Conservation (phyloP, 192 early-diverging fungal species). For the Backusella australiensis region DNA sequence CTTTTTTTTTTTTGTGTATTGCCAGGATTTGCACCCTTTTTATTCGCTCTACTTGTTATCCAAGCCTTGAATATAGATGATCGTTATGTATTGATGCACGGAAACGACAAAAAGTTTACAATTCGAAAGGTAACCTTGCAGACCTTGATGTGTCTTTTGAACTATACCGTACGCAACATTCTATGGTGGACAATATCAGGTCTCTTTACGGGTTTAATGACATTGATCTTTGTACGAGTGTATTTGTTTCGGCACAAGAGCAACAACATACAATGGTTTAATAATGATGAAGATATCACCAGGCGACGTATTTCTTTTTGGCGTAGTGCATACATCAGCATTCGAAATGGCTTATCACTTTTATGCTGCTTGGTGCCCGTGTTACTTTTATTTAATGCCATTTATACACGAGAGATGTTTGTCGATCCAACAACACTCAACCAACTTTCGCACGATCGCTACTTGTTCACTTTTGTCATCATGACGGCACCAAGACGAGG, state of each 20-base stretch:
- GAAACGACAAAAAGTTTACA: slow-evolving; percentile 29
- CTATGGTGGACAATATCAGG: slow-evolving; percentile 54
- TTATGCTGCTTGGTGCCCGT: slow-evolving; percentile 18
- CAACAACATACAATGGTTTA: too few relatives aligned
- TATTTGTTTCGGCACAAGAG: background rate
- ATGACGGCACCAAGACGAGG: slow-evolving; percentile 50
- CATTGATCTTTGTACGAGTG: slow-evolving; percentile 32
- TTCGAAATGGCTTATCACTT: slow-evolving; percentile 12
- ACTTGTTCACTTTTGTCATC: slow-evolving; percentile 41
- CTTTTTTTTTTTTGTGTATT: background rate
- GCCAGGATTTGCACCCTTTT: slow-evolving; percentile 45
- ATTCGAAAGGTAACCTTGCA: slow-evolving; percentile 39
- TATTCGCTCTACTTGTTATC: slow-evolving; percentile 45
- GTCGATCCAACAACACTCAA: slow-evolving; percentile 13
- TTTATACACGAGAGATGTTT: slow-evolving; percentile 24
- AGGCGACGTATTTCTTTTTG: slow-evolving; percentile 9
- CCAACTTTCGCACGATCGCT: slow-evolving; percentile 31
- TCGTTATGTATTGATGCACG: slow-evolving; percentile 33
- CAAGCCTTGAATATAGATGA: slow-evolving; percentile 41
- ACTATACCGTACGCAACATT: slow-evolving; percentile 44
- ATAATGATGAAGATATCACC: background rate
- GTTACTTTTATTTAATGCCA: slow-evolving; percentile 33
- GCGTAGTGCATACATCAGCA: slow-evolving; percentile 11
- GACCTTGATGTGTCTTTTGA: slow-evolving; percentile 43
- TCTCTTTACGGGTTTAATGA: slow-evolving; percentile 41